Evolutionary conservation across 2,329 filamentous ascomycete species (phyloP).

Genomic region (Alternaria novae-zelandiae): DNA sequence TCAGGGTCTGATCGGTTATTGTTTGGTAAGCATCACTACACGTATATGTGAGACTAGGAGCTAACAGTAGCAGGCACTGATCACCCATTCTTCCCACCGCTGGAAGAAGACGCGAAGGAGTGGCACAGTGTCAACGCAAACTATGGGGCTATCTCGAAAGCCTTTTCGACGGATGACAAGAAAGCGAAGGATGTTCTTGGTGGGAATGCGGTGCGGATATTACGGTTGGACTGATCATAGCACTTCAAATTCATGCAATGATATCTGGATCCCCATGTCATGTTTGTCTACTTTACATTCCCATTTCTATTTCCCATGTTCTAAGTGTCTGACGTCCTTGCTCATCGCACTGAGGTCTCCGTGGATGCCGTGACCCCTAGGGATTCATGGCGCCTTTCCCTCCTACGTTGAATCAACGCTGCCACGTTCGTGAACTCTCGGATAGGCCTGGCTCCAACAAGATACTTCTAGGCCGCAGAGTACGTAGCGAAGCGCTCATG

Average conservation of each 20-base stretch:
- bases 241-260: not conserved
- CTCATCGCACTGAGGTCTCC: no score
- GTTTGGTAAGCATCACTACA: conserved; percentile 63
- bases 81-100: conserved; percentile 83
- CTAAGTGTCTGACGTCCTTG: no score
- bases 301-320: no score
- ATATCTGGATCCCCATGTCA: not conserved
- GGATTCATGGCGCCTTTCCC: not conserved
- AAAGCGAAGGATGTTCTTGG: conserved; percentile 64
- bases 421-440: not conserved
- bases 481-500: not conserved
- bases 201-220: conserved; percentile 63
- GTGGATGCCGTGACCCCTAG: no score
- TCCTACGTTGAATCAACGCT: not conserved
- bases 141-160: conserved; percentile 61
- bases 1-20: conserved; percentile 72
- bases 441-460: not conserved
- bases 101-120: conserved; percentile 66
- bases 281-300: no score
- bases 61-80: conserved; percentile 68
- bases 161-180: conserved; percentile 55
- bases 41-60: not conserved
- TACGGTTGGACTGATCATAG: conserved; percentile 41
- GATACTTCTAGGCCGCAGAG: not conserved
- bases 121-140: conserved; percentile 74